A percentile compares a stretch with the other conserved stretches of the same genome.
Conservation (phyloP, 2,329 filamentous ascomycete species). For the Bipolaris sorokiniana region DNA sequence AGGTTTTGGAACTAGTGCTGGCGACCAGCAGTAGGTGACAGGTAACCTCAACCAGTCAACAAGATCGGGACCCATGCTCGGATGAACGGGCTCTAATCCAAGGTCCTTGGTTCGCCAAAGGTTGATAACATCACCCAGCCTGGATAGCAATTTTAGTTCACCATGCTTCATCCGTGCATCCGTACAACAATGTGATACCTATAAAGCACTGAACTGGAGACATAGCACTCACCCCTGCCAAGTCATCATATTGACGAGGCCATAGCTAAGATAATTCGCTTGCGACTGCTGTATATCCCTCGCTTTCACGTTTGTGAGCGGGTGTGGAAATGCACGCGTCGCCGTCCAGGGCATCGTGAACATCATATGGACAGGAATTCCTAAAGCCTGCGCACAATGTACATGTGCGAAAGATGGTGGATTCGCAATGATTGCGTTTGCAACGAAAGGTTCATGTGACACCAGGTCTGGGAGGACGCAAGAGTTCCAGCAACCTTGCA, state of each 20-base stretch:
- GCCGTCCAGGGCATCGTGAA: conserved; percentile 62
- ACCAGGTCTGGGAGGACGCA: conserved; percentile 27
- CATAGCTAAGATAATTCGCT: not conserved
- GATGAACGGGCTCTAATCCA: conserved; percentile 49
- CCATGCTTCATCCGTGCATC: no score
- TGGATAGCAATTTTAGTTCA: not conserved
- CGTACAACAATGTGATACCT: no score
- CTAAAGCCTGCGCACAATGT: conserved; percentile 73
- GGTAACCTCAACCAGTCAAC: conserved; percentile 48
- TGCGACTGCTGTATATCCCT: conserved; percentile 5
- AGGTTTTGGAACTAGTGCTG: conserved; percentile 34
- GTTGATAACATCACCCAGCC: conserved; percentile 57
- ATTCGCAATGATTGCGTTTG: conserved; percentile 78
- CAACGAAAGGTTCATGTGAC: conserved; percentile 69
- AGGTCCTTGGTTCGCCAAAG: conserved; percentile 47
- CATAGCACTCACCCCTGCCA: conserved; percentile 51
- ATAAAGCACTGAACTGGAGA: no score
- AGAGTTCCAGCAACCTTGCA: conserved; percentile 38
- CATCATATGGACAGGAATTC: conserved; percentile 78
- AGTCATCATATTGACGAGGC: conserved; percentile 42
- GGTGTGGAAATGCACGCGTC: conserved; percentile 57
- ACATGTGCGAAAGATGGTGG: conserved; percentile 78
- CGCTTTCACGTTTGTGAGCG: conserved; percentile 45
- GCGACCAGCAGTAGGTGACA: conserved; percentile 57
- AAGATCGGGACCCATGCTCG: conserved; percentile 48